Evolutionary conservation across 768 basidiomycete genomes (phyloP).

Genomic region (Leccinum variicolor): DNA sequence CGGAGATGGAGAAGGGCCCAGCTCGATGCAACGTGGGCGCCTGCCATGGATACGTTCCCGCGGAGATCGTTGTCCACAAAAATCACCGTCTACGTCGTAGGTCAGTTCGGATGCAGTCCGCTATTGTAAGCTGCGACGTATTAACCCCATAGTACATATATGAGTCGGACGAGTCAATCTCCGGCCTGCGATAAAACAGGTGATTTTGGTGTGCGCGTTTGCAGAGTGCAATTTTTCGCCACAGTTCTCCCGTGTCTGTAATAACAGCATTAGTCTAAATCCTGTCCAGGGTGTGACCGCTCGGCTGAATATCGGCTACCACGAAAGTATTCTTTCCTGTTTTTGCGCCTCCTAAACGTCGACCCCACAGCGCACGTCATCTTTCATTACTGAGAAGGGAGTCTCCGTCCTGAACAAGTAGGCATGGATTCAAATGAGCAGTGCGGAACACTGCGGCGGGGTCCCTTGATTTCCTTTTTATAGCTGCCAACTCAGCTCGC

Average conservation of each 20-base stretch:
- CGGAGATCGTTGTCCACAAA: conserved; percentile 23
- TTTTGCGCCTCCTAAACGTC: conserved; percentile 18
- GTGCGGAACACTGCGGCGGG: not conserved
- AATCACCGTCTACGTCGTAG: conserved; percentile 2
- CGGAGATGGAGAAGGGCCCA: conserved; percentile 10
- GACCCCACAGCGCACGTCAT: conserved; percentile 23
- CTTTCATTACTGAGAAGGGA: conserved; percentile 1
- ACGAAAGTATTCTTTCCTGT: not conserved
- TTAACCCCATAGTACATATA: conserved; percentile 18
- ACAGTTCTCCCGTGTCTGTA: not conserved
- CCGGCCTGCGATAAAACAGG: conserved; percentile 14
- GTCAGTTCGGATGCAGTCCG: conserved; percentile 10
- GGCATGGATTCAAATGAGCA: not conserved
- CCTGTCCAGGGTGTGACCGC: not conserved
- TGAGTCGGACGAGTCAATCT: conserved; percentile 16
- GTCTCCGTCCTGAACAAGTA: conserved; percentile 6
- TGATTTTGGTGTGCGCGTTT: conserved; percentile 4
- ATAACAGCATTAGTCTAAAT: not conserved
- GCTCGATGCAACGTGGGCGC: conserved; percentile 24
- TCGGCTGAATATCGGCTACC: not conserved
- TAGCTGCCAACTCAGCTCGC: conserved; percentile 4
- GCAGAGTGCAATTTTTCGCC: not conserved
- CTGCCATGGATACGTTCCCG: conserved; percentile 32
- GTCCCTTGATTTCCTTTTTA: conserved; percentile 19
- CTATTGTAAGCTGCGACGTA: conserved; percentile 9